Evolutionary conservation across 1,139 yeast genomes (phyloP).

Genomic region (Scheffersomyces lignicola): DNA sequence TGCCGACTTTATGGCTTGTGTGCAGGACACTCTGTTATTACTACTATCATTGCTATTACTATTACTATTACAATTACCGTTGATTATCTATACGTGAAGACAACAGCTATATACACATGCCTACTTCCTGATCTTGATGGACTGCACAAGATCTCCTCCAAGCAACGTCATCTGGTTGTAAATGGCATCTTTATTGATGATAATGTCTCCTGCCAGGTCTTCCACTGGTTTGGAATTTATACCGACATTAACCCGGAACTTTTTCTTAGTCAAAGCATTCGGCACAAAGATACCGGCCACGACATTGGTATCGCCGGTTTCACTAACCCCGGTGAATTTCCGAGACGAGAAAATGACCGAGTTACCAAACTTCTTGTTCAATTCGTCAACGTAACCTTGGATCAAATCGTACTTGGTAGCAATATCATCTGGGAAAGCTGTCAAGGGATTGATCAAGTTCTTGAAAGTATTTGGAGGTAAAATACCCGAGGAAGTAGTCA

Average conservation of each 20-base stretch:
- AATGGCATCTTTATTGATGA: constrained; percentile 72
- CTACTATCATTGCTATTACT: no score
- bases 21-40: no score
- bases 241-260: constrained; percentile 79
- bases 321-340: constrained; percentile 48
- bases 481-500: constrained; percentile 54
- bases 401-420: constrained; percentile 55
- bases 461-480: constrained; percentile 58
- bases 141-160: constrained; percentile 67
- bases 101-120: constrained; percentile 3
- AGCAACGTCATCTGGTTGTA: constrained; percentile 69
- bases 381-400: constrained; percentile 52
- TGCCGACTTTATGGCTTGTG: no score
- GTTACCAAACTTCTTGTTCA: constrained; percentile 56
- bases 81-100: background rate
- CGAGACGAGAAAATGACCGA: constrained; percentile 62
- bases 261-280: constrained; percentile 50
- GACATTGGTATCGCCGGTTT: constrained; percentile 55
- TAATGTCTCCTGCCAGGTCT: constrained; percentile 50
- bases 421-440: constrained; percentile 47
- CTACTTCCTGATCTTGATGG: constrained; percentile 25
- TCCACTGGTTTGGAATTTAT: constrained; percentile 69
- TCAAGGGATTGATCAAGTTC: constrained; percentile 51
- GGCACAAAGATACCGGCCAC: constrained; percentile 85
- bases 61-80: background rate